Evolutionary conservation across 345 rosid genomes (phyloP).

Genomic region (Clarkia xantiana): DNA sequence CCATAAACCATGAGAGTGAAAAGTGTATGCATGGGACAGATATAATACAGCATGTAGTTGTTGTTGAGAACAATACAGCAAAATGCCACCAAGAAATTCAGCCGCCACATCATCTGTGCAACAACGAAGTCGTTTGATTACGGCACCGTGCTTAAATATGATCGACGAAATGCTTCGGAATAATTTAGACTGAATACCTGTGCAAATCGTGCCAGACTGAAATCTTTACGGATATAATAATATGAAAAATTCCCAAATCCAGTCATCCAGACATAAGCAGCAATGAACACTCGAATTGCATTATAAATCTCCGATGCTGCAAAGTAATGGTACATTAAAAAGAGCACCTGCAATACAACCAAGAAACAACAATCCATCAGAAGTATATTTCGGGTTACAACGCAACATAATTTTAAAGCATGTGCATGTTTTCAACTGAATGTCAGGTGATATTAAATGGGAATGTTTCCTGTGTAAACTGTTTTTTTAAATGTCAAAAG

Average conservation of each 20-base stretch:
- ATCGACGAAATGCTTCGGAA: not conserved
- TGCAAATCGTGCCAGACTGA: conserved; percentile 84
- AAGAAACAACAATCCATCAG: not conserved
- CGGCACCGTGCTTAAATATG: not conserved
- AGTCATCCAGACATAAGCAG: conserved; percentile 99
- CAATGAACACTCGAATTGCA: conserved; percentile 88
- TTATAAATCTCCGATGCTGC: conserved; percentile 89
- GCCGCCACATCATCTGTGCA: conserved; percentile 99
- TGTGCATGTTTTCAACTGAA: not conserved
- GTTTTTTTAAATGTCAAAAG: no score
- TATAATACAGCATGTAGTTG: conserved; percentile 85
- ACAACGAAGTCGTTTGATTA: conserved; percentile 7
- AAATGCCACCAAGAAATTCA: conserved; percentile 82
- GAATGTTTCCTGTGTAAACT: no score
- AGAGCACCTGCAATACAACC: conserved; percentile 55
- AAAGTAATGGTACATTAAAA: conserved; percentile 99
- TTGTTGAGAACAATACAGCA: conserved; percentile 79
- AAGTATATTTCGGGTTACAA: no score
- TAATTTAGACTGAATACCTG: conserved; percentile 41
- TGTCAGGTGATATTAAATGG: no score
- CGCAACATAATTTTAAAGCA: not conserved
- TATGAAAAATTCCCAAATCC: conserved; percentile 99
- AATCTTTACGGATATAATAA: conserved; percentile 94
- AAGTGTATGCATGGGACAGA: conserved; percentile 98
- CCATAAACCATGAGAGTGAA: conserved; percentile 98